Conservation (phyloP, 208 protist genomes). For the Acanthamoeba triangularis region DNA sequence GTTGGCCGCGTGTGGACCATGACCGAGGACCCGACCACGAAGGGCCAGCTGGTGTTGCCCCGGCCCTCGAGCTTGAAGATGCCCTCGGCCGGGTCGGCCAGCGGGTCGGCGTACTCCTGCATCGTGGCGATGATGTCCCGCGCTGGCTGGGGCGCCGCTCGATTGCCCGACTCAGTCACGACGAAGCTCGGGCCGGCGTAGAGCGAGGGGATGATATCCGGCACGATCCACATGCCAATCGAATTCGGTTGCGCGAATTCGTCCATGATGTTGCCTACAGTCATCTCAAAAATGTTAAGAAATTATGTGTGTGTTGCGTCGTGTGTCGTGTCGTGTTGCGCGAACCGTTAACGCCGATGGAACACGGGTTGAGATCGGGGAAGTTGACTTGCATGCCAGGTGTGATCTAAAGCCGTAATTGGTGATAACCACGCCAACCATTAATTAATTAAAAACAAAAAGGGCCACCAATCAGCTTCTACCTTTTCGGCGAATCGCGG, state of each 20-base stretch:
- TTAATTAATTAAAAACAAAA: background rate
- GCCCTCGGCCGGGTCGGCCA: background rate
- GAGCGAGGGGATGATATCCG: constrained; percentile 36
- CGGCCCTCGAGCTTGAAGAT: background rate
- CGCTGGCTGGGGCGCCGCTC: background rate
- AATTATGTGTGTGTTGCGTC: too few relatives aligned
- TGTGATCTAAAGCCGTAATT: background rate
- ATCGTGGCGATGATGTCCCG: constrained; percentile 1
- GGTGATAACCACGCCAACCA: background rate
- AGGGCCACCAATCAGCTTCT: background rate
- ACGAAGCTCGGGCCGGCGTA: constrained; percentile 6
- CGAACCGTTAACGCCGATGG: background rate
- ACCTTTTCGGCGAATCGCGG: constrained; percentile 8
- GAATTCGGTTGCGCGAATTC: background rate
- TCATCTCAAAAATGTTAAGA: background rate
- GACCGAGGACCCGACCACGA: constrained; percentile 14
- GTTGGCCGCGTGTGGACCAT: constrained; percentile 21
- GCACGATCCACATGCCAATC: constrained; percentile 43
- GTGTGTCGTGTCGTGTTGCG: too few relatives aligned
- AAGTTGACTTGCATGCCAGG: constrained; percentile 42
- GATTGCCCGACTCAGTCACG: background rate
- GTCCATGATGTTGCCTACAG: constrained; percentile 27
- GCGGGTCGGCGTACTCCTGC: background rate
- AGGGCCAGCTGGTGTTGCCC: constrained; percentile 23
- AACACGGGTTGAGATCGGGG: constrained; percentile 18